Evolutionary conservation across 2,329 filamentous ascomycete genomes (phyloP).

Genomic region (Chrysosporium queenslandicum): DNA sequence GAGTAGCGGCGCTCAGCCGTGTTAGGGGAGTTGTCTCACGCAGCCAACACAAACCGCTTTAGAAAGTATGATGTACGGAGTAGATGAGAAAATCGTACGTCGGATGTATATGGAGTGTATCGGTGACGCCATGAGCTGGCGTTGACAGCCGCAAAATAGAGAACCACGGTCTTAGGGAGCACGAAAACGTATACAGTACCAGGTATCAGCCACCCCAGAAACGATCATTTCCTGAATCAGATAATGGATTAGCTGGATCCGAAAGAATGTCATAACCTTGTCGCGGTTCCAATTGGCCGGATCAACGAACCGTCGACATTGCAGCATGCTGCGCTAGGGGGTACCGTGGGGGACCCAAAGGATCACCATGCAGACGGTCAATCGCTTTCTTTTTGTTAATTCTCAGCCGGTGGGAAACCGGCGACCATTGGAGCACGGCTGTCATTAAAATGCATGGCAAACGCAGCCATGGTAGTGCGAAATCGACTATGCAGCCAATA

Average conservation of each 20-base stretch:
- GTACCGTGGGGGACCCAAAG: neutral
- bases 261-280: neutral
- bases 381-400: neutral
- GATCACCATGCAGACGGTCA: neutral
- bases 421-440: neutral
- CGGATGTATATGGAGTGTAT: neutral
- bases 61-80: no score
- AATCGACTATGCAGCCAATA: constrained; percentile 4
- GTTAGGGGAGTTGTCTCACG: neutral
- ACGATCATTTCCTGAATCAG: constrained; percentile 4
- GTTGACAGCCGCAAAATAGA: neutral
- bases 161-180: neutral
- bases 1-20: no score
- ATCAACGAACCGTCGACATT: neutral
- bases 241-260: neutral
- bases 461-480: neutral
- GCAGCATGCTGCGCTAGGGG: neutral
- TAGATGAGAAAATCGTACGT: neutral
- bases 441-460: constrained; percentile 2
- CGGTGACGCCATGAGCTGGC: neutral
- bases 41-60: no score
- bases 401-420: neutral
- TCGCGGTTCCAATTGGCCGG: constrained; percentile 1
- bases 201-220: neutral
- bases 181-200: neutral